Conservation (phyloP, 306 rosid genomes). For the Dalbergia cultrata region DNA sequence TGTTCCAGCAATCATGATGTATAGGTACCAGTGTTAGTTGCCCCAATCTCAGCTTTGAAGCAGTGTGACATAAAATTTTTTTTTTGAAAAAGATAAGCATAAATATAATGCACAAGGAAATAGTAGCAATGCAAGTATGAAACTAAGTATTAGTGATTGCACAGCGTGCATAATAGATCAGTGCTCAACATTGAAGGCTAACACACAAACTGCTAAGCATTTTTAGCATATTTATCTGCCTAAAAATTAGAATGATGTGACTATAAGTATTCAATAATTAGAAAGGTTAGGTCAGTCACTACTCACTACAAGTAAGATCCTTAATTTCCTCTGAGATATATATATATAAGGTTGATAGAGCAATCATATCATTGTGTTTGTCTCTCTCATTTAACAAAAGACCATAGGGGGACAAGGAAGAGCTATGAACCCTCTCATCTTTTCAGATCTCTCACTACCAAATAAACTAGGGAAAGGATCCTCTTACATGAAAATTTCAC, state of each 20-base stretch:
- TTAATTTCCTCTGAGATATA: no score
- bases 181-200: neutral
- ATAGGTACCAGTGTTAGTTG: slow-evolving; percentile 5
- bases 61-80: neutral
- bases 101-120: neutral
- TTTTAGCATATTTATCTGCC: neutral
- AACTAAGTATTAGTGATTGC: neutral
- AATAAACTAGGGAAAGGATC: no score
- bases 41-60: slow-evolving; percentile 23
- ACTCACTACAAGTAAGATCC: slow-evolving; percentile 18
- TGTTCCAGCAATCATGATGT: slow-evolving; percentile 35
- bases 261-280: slow-evolving; percentile 38
- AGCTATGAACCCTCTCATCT: neutral
- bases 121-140: neutral
- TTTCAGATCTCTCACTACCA: neutral
- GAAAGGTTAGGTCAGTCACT: slow-evolving; percentile 20
- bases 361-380: slow-evolving; percentile 47
- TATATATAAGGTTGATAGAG: slow-evolving; percentile 55
- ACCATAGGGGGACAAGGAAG: neutral
- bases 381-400: slow-evolving; percentile 49
- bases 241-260: neutral
- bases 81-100: neutral
- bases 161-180: neutral
- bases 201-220: neutral
- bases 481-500: no score